These are phyloP conservation scores for Aurifilum marmelostoma DNA, from an alignment of 2,329 filamentous ascomycete genomes.

Conservation along the genomic window DNA sequence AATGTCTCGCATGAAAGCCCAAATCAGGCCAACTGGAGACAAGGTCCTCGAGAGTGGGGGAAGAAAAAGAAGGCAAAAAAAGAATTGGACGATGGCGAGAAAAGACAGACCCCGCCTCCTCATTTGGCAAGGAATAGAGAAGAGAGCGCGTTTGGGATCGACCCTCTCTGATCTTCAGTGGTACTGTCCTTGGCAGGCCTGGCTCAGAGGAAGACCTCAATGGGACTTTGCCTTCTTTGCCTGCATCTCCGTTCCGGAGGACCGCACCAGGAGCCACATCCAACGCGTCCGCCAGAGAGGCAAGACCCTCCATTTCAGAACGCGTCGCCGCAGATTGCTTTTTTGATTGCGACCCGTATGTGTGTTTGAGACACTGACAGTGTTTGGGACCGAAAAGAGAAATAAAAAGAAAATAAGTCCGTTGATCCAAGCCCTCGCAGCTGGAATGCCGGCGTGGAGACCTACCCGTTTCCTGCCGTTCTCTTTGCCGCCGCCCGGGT, in stretches of 20 bases:
- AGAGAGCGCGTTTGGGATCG: too few species aligned
- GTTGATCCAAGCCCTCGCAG: not conserved
- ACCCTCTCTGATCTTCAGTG: not conserved
- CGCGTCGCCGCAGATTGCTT: not conserved
- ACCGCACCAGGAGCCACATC: not conserved
- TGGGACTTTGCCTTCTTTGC: not conserved
- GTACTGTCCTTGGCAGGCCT: too few species aligned
- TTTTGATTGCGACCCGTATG: not conserved
- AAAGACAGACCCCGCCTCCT: not conserved
- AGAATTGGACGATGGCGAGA: not conserved
- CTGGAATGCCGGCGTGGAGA: slow-evolving; percentile 4
- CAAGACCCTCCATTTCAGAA: not conserved
- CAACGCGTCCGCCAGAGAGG: not conserved
- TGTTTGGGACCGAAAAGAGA: too few species aligned
- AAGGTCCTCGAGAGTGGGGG: not conserved
- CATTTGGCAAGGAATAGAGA: not conserved
- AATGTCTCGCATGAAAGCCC: not conserved
- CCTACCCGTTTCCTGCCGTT: not conserved
- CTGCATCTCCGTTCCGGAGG: not conserved
- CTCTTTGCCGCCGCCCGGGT: not conserved
- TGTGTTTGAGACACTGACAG: slow-evolving; percentile 3
- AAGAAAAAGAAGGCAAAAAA: not conserved
- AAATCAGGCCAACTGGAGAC: not conserved
- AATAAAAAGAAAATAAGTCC: not conserved
- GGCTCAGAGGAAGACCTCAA: not conserved